Percentiles rank a stretch among this genome's conserved stretches.
Conservation (phyloP, 2,329 filamentous ascomycete genomes). For the Fusarium tupiense region DNA sequence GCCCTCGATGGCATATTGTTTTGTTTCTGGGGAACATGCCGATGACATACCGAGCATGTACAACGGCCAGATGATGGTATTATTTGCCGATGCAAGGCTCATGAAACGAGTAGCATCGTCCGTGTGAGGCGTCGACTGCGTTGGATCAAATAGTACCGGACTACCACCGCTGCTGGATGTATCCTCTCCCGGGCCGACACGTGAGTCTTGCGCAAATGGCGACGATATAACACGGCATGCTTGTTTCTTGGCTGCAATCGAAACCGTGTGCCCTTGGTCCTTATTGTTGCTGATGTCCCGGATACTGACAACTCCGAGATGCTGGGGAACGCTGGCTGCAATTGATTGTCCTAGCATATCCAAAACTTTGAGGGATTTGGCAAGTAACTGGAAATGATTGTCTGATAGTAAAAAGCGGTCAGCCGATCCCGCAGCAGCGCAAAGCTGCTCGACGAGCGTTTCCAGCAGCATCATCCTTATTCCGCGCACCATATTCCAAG, state of each 20-base stretch:
- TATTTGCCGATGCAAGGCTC: slow-evolving; percentile 59
- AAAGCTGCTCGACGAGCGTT: slow-evolving; percentile 57
- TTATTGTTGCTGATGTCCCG: slow-evolving; percentile 46
- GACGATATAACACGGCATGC: slow-evolving; percentile 46
- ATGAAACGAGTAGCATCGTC: slow-evolving; percentile 57
- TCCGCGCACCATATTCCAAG: slow-evolving; percentile 60
- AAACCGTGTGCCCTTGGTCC: slow-evolving; percentile 27
- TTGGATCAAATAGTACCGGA: slow-evolving; percentile 54
- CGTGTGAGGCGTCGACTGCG: slow-evolving; percentile 47
- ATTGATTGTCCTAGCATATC: slow-evolving; percentile 54
- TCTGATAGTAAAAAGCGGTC: slow-evolving; percentile 42
- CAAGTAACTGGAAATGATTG: slow-evolving; percentile 49
- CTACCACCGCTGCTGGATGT: slow-evolving; percentile 15
- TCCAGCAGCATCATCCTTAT: slow-evolving; percentile 60
- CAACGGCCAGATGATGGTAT: slow-evolving; percentile 61
- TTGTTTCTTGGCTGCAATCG: slow-evolving; percentile 45
- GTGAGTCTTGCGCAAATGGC: slow-evolving; percentile 20
- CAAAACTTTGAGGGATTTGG: slow-evolving; percentile 51
- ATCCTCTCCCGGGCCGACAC: slow-evolving; percentile 33
- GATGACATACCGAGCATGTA: slow-evolving; percentile 61
- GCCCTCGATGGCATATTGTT: slow-evolving; percentile 56
- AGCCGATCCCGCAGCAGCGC: slow-evolving; percentile 20
- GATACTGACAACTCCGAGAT: slow-evolving; percentile 59
- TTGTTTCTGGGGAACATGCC: slow-evolving; percentile 53
- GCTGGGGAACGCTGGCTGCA: slow-evolving; percentile 59